Percentiles rank a stretch among this genome's conserved stretches.
phyloP scores from a whole-genome alignment of 352 stramenopile species.

The Globisporangium splendens region DNA sequence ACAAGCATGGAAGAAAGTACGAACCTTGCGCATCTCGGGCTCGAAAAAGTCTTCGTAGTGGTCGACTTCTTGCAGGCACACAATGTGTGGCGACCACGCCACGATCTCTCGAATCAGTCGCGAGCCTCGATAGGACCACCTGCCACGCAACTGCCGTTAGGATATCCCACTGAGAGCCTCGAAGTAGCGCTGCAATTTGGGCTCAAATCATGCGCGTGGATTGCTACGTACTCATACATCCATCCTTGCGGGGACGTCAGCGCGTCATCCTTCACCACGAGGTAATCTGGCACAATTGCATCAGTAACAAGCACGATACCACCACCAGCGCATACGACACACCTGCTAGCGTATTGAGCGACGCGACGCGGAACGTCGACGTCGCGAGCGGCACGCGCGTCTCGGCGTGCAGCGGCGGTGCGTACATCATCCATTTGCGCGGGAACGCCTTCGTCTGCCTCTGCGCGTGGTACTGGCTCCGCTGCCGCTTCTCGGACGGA shows the following conservation, averaged over 20 bases:
- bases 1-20: not conserved
- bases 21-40: conserved; percentile 41
- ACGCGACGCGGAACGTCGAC: conserved; percentile 58
- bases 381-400: conserved; percentile 18
- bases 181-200: no score
- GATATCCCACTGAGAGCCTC: not conserved
- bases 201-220: no score
- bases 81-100: conserved; percentile 36
- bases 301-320: not conserved
- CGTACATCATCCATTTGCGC: conserved; percentile 53
- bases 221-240: conserved; percentile 43
- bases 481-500: conserved; percentile 1
- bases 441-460: conserved; percentile 12
- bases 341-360: conserved; percentile 74
- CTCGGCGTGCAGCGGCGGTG: conserved; percentile 20
- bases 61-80: conserved; percentile 73
- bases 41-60: conserved; percentile 73
- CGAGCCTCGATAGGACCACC: conserved; percentile 44
- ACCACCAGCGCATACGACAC: not conserved
- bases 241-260: conserved; percentile 22
- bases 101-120: conserved; percentile 55
- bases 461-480: not conserved
- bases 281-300: conserved; percentile 41
- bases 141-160: conserved; percentile 1
- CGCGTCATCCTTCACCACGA: conserved; percentile 30